These are phyloP conservation scores for Monascus purpureus DNA, from an alignment of 495 filamentous ascomycete species.

Conservation along the genomic window DNA sequence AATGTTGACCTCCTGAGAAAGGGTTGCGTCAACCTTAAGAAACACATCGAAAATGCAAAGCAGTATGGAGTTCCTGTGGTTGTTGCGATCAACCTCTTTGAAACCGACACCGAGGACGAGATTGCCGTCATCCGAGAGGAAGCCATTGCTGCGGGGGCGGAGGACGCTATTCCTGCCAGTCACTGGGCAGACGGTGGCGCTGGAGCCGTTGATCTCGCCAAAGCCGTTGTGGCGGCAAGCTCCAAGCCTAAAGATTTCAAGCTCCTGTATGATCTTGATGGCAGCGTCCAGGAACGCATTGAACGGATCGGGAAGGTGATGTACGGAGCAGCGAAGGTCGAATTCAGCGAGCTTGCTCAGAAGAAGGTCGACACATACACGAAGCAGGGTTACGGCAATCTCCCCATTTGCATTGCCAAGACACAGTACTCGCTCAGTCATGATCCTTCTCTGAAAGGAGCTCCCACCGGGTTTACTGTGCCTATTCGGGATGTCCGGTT, in stretches of 20 bases:
- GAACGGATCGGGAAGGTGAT: constrained; percentile 81
- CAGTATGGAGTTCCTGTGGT: constrained; percentile 89
- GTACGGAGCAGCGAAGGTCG: constrained; percentile 85
- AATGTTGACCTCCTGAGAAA: constrained; percentile 80
- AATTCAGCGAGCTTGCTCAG: constrained; percentile 87
- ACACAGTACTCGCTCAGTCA: constrained; percentile 96
- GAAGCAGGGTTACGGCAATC: constrained; percentile 76
- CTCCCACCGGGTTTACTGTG: constrained; percentile 90
- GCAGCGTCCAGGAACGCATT: constrained; percentile 76
- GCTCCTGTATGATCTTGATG: constrained; percentile 70
- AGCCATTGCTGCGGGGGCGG: constrained; percentile 80
- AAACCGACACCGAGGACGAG: constrained; percentile 87
- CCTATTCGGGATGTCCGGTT: constrained; percentile 89
- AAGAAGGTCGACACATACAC: constrained; percentile 93
- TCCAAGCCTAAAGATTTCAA: constrained; percentile 82
- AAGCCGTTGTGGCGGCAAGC: constrained; percentile 69
- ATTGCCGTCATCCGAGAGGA: constrained; percentile 80
- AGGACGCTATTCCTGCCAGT: constrained; percentile 85
- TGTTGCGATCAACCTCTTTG: constrained; percentile 93
- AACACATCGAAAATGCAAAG: constrained; percentile 82
- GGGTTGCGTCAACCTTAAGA: constrained; percentile 86
- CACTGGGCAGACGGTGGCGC: constrained; percentile 95
- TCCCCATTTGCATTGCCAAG: constrained; percentile 95
- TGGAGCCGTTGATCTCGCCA: constrained; percentile 80
- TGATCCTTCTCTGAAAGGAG: constrained; percentile 86